Evolutionary conservation across 2,329 filamentous ascomycete species (phyloP).

Genomic region (Emericellopsis atlantica): DNA sequence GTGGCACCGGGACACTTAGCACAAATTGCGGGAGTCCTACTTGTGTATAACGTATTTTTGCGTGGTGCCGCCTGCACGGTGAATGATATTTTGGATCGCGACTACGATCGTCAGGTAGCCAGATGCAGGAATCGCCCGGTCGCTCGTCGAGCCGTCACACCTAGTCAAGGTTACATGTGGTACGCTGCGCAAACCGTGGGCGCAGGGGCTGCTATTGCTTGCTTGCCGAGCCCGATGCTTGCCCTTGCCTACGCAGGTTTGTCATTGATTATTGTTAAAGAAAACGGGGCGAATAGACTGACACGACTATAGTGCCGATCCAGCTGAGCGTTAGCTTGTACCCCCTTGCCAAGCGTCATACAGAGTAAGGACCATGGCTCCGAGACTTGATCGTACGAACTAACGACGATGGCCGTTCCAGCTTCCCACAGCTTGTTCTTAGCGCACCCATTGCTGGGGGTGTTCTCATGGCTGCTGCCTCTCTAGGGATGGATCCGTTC

Average conservation of each 20-base stretch:
- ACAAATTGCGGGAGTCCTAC: not conserved
- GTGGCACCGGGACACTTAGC: not conserved
- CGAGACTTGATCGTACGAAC: too few relatives aligned
- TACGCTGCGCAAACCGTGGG: not conserved
- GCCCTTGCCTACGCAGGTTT: not conserved
- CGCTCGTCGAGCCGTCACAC: not conserved
- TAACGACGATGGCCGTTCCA: too few relatives aligned
- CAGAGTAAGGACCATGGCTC: not conserved
- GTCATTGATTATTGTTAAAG: too few relatives aligned
- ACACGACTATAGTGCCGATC: not conserved
- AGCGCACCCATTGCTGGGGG: not conserved
- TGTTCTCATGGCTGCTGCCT: not conserved
- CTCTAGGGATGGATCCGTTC: constrained; percentile 1
- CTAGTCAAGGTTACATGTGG: not conserved
- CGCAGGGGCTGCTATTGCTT: not conserved
- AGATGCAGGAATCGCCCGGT: not conserved
- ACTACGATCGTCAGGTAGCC: not conserved
- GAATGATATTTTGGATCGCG: constrained; percentile 1
- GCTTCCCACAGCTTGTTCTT: constrained; percentile 1
- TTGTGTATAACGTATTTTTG: constrained; percentile 1
- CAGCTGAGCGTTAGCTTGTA: constrained; percentile 1
- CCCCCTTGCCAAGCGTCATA: not conserved
- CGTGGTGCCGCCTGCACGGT: constrained; percentile 1
- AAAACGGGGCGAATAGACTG: too few relatives aligned
- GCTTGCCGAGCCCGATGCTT: not conserved